These are phyloP conservation scores for Abelmoschus esculentus DNA, from an alignment of 345 rosid species.

Conservation along the genomic window DNA sequence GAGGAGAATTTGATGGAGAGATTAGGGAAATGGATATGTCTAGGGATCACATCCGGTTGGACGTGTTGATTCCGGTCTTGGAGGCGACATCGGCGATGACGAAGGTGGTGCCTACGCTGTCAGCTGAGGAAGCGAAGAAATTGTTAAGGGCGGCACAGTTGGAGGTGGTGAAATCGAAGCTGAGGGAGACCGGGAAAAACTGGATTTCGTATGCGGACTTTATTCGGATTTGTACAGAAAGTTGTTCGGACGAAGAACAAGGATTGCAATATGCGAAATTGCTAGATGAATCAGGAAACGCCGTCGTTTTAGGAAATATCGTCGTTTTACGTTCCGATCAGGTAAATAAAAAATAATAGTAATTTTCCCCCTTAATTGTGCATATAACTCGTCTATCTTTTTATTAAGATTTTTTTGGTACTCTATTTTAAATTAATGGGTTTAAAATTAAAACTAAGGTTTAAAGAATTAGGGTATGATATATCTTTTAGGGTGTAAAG, in stretches of 20 bases:
- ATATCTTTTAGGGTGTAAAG: too few relatives aligned
- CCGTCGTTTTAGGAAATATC: conserved; percentile 52
- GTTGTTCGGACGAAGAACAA: conserved; percentile 43
- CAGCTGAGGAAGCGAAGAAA: conserved; percentile 62
- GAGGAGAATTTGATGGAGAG: conserved; percentile 49
- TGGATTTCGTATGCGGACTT: conserved; percentile 60
- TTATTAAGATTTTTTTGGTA: too few relatives aligned
- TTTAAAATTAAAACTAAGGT: too few relatives aligned
- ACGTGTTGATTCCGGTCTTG: conserved; percentile 40
- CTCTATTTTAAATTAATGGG: too few relatives aligned
- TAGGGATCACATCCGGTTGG: conserved; percentile 50
- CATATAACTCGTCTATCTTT: too few relatives aligned
- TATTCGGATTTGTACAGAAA: conserved; percentile 47
- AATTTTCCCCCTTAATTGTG: too few relatives aligned
- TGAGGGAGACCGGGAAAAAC: conserved; percentile 37
- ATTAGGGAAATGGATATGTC: conserved; percentile 40
- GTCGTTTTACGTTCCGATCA: conserved; percentile 72
- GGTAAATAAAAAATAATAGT: conserved; percentile 31
- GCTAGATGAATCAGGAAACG: conserved; percentile 80
- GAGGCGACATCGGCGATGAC: conserved; percentile 1
- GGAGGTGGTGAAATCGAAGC: conserved; percentile 55
- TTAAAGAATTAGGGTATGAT: too few relatives aligned
- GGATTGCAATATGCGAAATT: conserved; percentile 44
- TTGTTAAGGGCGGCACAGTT: conserved; percentile 58
- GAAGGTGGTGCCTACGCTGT: conserved; percentile 21